phyloP scores from a whole-genome alignment of 495 filamentous ascomycete genomes.

The Penicillium silybi region DNA sequence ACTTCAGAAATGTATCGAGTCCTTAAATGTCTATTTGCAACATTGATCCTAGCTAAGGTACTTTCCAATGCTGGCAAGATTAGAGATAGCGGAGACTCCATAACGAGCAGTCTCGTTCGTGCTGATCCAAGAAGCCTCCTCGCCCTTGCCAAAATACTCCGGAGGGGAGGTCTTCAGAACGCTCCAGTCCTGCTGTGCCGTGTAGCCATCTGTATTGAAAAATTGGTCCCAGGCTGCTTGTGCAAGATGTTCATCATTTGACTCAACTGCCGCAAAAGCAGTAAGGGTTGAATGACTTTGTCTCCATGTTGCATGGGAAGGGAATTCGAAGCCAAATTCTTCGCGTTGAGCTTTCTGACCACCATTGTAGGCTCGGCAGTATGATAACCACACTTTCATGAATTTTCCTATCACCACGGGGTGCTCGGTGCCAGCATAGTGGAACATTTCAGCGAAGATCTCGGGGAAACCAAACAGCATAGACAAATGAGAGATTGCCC shows the following conservation, averaged over 20 bases:
- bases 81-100: slow-evolving; percentile 20
- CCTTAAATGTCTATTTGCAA: not conserved
- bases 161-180: slow-evolving; percentile 5
- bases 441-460: slow-evolving; percentile 12
- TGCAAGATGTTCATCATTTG: slow-evolving; percentile 2
- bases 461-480: slow-evolving; percentile 24
- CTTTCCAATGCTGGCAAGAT: slow-evolving; percentile 16
- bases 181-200: slow-evolving; percentile 8
- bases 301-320: slow-evolving; percentile 16
- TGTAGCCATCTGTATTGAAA: slow-evolving; percentile 16
- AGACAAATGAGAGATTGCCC: slow-evolving; percentile 22
- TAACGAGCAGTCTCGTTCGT: slow-evolving; percentile 23
- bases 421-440: slow-evolving; percentile 9
- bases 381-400: slow-evolving; percentile 15
- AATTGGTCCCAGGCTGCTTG: slow-evolving; percentile 15
- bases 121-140: slow-evolving; percentile 17
- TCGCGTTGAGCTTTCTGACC: slow-evolving; percentile 9
- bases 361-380: slow-evolving; percentile 23
- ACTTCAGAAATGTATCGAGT: no score
- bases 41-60: not conserved
- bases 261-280: slow-evolving; percentile 13
- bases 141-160: slow-evolving; percentile 5
- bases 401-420: not conserved
- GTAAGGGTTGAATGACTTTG: slow-evolving; percentile 20
- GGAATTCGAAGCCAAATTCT: slow-evolving; percentile 21